phyloP scores from a whole-genome alignment of 1,139 yeast genomes.

The Insectozyma bohioensis region DNA sequence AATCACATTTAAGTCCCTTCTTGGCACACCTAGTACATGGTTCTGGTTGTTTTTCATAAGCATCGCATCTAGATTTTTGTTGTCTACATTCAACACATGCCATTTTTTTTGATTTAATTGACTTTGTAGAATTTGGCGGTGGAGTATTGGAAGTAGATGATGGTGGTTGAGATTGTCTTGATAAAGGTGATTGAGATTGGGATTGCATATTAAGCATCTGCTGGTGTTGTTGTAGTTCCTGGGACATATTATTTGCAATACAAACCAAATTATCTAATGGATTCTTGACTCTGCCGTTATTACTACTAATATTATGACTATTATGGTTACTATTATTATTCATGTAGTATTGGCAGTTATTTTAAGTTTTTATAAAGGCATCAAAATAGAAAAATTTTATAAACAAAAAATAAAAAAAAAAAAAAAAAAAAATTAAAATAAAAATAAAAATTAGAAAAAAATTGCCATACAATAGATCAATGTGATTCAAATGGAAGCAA shows the following conservation, averaged over 20 bases:
- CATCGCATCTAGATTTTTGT: constrained; percentile 89
- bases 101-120: constrained; percentile 49
- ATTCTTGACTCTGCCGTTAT: constrained; percentile 12
- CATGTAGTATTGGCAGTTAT: too few species aligned
- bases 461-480: too few species aligned
- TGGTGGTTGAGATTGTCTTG: background rate
- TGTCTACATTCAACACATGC: constrained; percentile 97
- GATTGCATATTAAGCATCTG: constrained; percentile 22
- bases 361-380: too few species aligned
- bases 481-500: too few species aligned
- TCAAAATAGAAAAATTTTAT: too few species aligned
- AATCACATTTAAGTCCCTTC: constrained; percentile 65
- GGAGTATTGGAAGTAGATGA: constrained; percentile 7
- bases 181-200: constrained; percentile 7
- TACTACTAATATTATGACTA: too few species aligned
- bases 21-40: constrained; percentile 83
- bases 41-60: constrained; percentile 71
- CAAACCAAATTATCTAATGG: constrained; percentile 45
- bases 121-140: constrained; percentile 6
- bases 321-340: too few species aligned
- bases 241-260: constrained; percentile 44
- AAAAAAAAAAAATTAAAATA: too few species aligned
- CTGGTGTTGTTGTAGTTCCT: constrained; percentile 35
- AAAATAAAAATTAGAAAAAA: too few species aligned
- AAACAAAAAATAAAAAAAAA: too few species aligned